Base-by-base conservation (phyloP, 1,284 basidiomycete genomes). In the Cutaneotrichosporon cavernicola region DNA sequence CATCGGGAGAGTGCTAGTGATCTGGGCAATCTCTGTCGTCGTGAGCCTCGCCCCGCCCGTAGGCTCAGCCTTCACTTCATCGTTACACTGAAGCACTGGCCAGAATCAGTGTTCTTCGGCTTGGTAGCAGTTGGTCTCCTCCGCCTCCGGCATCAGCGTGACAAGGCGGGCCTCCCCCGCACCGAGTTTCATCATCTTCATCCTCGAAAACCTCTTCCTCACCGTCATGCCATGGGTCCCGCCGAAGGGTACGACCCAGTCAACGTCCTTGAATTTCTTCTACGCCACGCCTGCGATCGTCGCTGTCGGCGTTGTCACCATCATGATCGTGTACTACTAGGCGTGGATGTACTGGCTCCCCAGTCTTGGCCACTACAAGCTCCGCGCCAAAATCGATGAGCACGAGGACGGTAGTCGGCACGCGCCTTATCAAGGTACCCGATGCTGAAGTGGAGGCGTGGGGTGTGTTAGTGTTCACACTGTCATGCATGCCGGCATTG, bases 1-100 rank as follows among this genome's bases (percentile, higher is more conserved):
- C 13, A 67, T 83, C 18, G 83, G 80, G 0, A 82, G 84, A 7
- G 76, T 85, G 47, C 66, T 82, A 5, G 69, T 84, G 56, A 84
- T 84, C 65, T 86, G 81, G 77, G 56, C 80, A 18, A 70, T 86
- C 13, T 84, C 84, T 0, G 73, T 82, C n/a, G 79, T 86, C 65
- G 81, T 87, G 61, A 83, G 87, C 68, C 71, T 86, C 21, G 83
- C 80, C 0, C 83, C 84, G 31, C 86, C 85, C 0, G 81, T 84
- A 14, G 84, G 83, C 57, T 84, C 85, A 69, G 84, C 85, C 1
- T 86, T 85, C 79, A 82, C 66, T 84, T 86, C 69, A 58, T 72
- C 57, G 56, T 83, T 38, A 74, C 81, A 49, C 72, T 83, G 2
- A 76, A 81, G 62, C 81, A 78, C 52, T 84, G 83, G 65, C 81